These are phyloP conservation scores for Phycomyces nitens DNA, from an alignment of 192 early-diverging fungal species.

Conservation along the genomic window DNA sequence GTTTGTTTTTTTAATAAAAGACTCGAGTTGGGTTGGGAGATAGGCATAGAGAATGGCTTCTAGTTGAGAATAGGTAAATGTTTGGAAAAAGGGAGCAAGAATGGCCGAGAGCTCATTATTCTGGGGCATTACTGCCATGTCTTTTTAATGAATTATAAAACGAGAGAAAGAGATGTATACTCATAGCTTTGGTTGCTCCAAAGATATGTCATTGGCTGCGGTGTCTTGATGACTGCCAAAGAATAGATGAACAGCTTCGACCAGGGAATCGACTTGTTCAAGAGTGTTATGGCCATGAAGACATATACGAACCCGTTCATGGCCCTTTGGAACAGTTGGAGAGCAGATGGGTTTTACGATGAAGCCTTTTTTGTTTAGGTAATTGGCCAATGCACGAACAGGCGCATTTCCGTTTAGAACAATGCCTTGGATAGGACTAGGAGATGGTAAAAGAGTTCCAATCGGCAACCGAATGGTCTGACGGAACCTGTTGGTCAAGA, in stretches of 20 bases:
- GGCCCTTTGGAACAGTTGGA: conserved; percentile 75
- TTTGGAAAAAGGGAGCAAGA: conserved; percentile 12
- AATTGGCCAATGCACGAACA: conserved; percentile 40
- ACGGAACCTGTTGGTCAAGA: conserved; percentile 53
- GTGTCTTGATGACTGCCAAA: conserved; percentile 6
- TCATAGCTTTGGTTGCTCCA: not conserved
- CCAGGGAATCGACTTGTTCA: conserved; percentile 49
- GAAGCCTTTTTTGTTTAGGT: conserved; percentile 48
- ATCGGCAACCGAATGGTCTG: conserved; percentile 40
- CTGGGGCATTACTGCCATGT: not conserved
- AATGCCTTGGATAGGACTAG: conserved; percentile 75
- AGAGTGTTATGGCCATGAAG: conserved; percentile 73
- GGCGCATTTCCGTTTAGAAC: conserved; percentile 64
- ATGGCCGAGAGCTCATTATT: conserved; percentile 11
- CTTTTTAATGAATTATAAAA: too few species aligned
- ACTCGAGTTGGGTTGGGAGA: conserved; percentile 21
- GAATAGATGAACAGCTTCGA: conserved; percentile 22
- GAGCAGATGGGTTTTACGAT: conserved; percentile 76
- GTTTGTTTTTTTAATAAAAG: conserved; percentile 19
- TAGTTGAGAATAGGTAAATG: conserved; percentile 28
- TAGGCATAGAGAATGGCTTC: conserved; percentile 29
- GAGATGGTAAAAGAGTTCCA: conserved; percentile 57
- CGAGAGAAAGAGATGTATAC: too few species aligned
- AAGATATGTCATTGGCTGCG: too few species aligned
- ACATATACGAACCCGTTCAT: conserved; percentile 82